Base-by-base conservation (phyloP, 768 basidiomycete genomes). In the Lentinus tigrinus region DNA sequence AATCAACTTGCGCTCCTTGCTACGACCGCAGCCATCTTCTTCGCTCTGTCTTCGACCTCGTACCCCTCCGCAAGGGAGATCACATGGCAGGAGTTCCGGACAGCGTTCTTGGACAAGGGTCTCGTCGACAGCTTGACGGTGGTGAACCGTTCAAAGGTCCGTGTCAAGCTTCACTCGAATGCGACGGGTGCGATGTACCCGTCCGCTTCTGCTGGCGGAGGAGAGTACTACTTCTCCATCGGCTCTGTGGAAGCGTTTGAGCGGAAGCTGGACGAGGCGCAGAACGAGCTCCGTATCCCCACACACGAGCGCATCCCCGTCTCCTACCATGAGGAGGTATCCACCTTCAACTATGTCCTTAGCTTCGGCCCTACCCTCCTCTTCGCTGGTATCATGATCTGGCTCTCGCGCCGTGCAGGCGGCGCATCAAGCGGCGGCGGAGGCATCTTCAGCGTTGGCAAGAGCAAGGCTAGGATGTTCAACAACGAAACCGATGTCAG, bases 1-100 rank as follows among this genome's bases (percentile, higher is more conserved):
- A 80, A 78, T 64, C 87, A 86, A 63, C 77, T 81, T 4, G 83
- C 82, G 64, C 67, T 89, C 54, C 76, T 86, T 52, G 81, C 83
- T 26, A 78, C 85, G 14, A 70, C 75, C 28, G 81, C 83, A 21
- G 88, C 85, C 66, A 80, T 88, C 65, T 77, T 88, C 14, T 90
- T 87, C 65, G 81, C 82, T 14, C 77, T 83, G 56, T 81, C 85
- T 13, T 69, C 70, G 27, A 77, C 76, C 38, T 72, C 77, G 0
- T 75, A 81, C 4, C 71, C 75, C 0, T 74, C 76, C 24, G 84
- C 89, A 1, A 85, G 90, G 58, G 97, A 99, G 75, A 98, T 99
- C 64, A 99, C 97, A 62, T 99, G 97, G 96, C 95, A 98, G 75
- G 97, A 98, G 74, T 99, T 99, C 78, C 87, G 95, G 52, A 95